phyloP scores from a whole-genome alignment of 1,284 basidiomycete species.

The Moniliophthora roreri region DNA sequence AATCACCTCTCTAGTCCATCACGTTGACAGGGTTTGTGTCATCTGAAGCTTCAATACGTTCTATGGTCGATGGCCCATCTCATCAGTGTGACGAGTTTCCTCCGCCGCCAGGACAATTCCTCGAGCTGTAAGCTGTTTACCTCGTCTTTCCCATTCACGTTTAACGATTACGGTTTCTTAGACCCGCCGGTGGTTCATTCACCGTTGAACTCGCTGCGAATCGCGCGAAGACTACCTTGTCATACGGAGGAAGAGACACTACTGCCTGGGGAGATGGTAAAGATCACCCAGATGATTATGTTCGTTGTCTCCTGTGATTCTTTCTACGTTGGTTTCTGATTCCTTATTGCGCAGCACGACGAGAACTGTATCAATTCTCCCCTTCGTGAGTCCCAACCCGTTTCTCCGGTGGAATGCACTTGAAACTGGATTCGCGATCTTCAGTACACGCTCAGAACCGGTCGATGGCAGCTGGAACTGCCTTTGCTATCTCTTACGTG shows the following conservation, averaged over 20 bases:
- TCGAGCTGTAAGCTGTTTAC: not conserved
- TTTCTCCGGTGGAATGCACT: too few relatives aligned
- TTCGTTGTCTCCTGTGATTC: not conserved
- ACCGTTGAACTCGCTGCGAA: not conserved
- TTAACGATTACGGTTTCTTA: too few relatives aligned
- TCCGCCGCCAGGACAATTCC: not conserved
- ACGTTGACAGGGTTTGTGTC: too few relatives aligned
- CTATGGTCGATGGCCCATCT: not conserved
- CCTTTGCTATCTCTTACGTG: conserved; percentile 9
- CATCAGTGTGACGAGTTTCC: not conserved
- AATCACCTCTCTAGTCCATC: too few relatives aligned
- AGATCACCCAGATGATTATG: not conserved
- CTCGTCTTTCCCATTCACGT: too few relatives aligned
- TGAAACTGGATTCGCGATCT: too few relatives aligned
- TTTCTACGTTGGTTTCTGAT: not conserved
- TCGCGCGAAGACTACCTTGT: not conserved
- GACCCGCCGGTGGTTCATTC: not conserved
- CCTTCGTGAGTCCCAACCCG: not conserved
- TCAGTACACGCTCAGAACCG: conserved; percentile 8
- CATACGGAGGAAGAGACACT: not conserved
- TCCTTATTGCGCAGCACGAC: not conserved
- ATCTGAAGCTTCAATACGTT: too few relatives aligned
- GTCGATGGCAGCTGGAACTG: conserved; percentile 7
- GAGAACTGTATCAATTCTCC: not conserved
- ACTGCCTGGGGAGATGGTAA: too few relatives aligned